Base-by-base conservation (phyloP, 1,284 basidiomycete species). In the Austroboletus novae-zelandiae region DNA sequence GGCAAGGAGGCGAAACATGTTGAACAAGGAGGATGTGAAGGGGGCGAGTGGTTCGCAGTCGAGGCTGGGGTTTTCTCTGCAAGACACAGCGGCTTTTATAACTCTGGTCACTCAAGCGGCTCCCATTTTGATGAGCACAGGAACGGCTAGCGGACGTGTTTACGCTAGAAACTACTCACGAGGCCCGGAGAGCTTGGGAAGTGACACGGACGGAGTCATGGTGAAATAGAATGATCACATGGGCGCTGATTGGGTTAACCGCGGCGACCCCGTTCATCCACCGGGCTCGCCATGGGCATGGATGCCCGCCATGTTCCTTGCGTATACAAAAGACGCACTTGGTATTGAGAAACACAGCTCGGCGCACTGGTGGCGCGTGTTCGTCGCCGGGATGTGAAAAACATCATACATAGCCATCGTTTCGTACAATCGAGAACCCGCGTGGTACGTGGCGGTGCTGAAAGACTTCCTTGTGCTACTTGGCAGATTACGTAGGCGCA, bases 1-100 rank as follows among this genome's bases (percentile, higher is more conserved):
- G 13, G 56, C 30, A 27, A 66, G 36, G 34, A 61, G 50, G 52
- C 36, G 41, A 41, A 62, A 39, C 62, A 64, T 64, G 31, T 31
- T 6, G 42, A 50, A 32, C 1, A 27, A 27, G 25, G 13, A 43
- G 43, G 37, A 20, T 15, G 32, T 34, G 32, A 34, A 27, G 15
- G 15, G 5, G n/a, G 8, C 2, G n/a, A n/a, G n/a, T n/a, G 14
- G n/a, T 42, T 37, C 15, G 25, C 41, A 40, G 40, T 34, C 5
- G 40, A 50, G 17, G 8, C n/a, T 50, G 40, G 1, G 3, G 14
- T 18, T 27, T 23, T 8, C 14, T 35, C 30, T 35, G 17, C 2
- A 40, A 31, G 37, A 20, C 4, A 8, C 5, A 40, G 32, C 2
- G 8, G 40, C 13, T 43, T 66, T 66, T 68, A 68, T 63, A 56